Conservation (phyloP, 257 asterid species). For the Penstemon davidsonii region DNA sequence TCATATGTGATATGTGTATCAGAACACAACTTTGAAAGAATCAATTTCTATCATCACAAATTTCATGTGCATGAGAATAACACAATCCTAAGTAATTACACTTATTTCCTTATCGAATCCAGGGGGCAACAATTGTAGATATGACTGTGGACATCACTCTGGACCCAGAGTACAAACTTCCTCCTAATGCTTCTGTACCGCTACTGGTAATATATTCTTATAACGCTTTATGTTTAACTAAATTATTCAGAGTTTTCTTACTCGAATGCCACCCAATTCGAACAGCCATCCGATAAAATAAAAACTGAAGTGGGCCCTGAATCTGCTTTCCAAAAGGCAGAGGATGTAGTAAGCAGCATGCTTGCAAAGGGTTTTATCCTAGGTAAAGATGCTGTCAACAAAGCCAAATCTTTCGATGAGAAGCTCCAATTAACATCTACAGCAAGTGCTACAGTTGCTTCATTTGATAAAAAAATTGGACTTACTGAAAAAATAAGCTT, state of each 20-base stretch:
- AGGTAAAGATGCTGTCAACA: slow-evolving; percentile 80
- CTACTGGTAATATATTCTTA: slow-evolving; percentile 38
- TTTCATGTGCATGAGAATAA: neutral
- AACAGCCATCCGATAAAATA: slow-evolving; percentile 42
- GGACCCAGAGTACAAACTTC: slow-evolving; percentile 78
- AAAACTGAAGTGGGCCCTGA: slow-evolving; percentile 48
- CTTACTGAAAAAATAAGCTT: slow-evolving; percentile 69
- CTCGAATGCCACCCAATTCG: slow-evolving; percentile 27
- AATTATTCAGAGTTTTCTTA: slow-evolving; percentile 21
- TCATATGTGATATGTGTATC: too few species aligned
- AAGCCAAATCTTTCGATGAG: slow-evolving; percentile 78
- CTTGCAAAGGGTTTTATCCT: slow-evolving; percentile 84
- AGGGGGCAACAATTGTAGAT: slow-evolving; percentile 97
- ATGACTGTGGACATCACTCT: slow-evolving; percentile 61
- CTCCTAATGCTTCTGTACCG: slow-evolving; percentile 67
- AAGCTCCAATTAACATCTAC: slow-evolving; percentile 82
- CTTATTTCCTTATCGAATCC: slow-evolving; percentile 21
- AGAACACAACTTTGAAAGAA: neutral
- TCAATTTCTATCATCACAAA: neutral
- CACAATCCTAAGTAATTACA: neutral
- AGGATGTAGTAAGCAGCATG: slow-evolving; percentile 87
- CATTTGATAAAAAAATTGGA: slow-evolving; percentile 73
- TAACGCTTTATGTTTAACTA: slow-evolving; percentile 7
- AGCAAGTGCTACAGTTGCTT: slow-evolving; percentile 76
- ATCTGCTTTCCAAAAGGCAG: slow-evolving; percentile 83